Percentiles rank a stretch among this genome's conserved stretches.
Conservation (phyloP, 2,329 filamentous ascomycete species). For the Clarireedia hainanense region DNA sequence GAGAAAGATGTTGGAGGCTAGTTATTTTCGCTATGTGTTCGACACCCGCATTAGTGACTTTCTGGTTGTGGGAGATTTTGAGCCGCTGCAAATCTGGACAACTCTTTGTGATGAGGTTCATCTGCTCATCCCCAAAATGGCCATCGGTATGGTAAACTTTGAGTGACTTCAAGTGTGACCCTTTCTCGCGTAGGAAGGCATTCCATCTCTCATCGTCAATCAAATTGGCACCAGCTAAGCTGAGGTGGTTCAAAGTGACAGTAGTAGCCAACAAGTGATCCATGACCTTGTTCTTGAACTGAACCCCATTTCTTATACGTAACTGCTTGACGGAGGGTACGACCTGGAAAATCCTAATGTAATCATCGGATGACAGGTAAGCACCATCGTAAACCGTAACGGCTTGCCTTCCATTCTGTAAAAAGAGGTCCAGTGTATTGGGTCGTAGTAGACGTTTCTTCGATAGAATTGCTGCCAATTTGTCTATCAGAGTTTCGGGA, state of each 20-base stretch:
- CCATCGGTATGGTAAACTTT: slow-evolving; percentile 80
- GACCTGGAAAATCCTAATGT: slow-evolving; percentile 69
- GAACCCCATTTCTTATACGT: slow-evolving; percentile 76
- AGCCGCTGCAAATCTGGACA: slow-evolving; percentile 66
- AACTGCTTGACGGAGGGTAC: slow-evolving; percentile 62
- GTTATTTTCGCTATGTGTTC: slow-evolving; percentile 53
- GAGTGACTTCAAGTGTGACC: slow-evolving; percentile 55
- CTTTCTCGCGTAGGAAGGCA: slow-evolving; percentile 58
- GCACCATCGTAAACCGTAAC: slow-evolving; percentile 51
- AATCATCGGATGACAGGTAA: slow-evolving; percentile 68
- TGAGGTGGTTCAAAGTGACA: slow-evolving; percentile 60
- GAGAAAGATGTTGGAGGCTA: slow-evolving; percentile 64
- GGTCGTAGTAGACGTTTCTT: slow-evolving; percentile 50
- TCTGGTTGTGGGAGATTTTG: slow-evolving; percentile 76
- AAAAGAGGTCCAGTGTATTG: slow-evolving; percentile 48
- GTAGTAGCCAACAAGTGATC: slow-evolving; percentile 71
- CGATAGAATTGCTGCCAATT: slow-evolving; percentile 50
- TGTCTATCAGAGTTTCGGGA: slow-evolving; percentile 47
- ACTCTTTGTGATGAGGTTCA: slow-evolving; percentile 51
- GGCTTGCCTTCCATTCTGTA: slow-evolving; percentile 42
- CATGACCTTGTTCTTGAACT: slow-evolving; percentile 80
- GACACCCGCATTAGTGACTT: slow-evolving; percentile 59
- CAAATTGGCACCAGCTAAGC: slow-evolving; percentile 78
- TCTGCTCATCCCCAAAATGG: slow-evolving; percentile 65
- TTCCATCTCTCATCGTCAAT: slow-evolving; percentile 71